Conservation (phyloP, 768 basidiomycete genomes). For the Peribolospora baueri region DNA sequence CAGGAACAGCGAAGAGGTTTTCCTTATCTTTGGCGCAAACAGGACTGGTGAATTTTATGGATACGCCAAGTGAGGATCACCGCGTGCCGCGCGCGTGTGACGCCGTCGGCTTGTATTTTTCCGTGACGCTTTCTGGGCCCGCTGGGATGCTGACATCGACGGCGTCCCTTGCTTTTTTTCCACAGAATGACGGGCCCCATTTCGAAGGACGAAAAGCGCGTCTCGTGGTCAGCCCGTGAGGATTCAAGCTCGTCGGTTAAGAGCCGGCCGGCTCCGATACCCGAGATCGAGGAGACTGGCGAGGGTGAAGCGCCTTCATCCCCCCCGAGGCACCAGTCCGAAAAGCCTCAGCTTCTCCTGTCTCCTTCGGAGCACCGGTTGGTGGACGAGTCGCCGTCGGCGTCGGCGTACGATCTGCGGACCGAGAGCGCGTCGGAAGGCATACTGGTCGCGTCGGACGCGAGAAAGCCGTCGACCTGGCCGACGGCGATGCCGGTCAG, state of each 20-base stretch:
- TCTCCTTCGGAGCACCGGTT: constrained; percentile 11
- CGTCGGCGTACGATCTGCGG: constrained; percentile 8
- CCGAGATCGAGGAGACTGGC: too few species aligned
- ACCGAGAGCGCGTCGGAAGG: constrained; percentile 2
- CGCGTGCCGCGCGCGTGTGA: constrained; percentile 7
- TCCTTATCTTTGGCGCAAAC: constrained; percentile 75
- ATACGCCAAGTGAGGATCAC: constrained; percentile 32
- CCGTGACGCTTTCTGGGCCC: background rate
- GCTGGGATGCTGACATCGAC: too few species aligned
- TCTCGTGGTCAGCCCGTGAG: background rate
- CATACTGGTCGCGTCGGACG: background rate
- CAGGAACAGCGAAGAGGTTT: constrained; percentile 68
- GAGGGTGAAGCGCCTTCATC: background rate
- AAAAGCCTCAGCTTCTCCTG: constrained; percentile 7
- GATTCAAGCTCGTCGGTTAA: background rate
- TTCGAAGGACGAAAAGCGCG: constrained; percentile 10
- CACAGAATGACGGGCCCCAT: constrained; percentile 48
- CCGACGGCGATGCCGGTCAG: too few species aligned
- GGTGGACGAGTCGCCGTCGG: constrained; percentile 5
- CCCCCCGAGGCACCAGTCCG: background rate
- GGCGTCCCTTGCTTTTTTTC: too few species aligned
- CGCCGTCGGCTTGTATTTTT: background rate
- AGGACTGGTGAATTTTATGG: constrained; percentile 87
- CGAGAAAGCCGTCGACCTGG: too few species aligned
- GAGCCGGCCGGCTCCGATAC: background rate